phyloP scores from a whole-genome alignment of 2,329 filamentous ascomycete genomes.

The Trichoderma atrobrunneum region DNA sequence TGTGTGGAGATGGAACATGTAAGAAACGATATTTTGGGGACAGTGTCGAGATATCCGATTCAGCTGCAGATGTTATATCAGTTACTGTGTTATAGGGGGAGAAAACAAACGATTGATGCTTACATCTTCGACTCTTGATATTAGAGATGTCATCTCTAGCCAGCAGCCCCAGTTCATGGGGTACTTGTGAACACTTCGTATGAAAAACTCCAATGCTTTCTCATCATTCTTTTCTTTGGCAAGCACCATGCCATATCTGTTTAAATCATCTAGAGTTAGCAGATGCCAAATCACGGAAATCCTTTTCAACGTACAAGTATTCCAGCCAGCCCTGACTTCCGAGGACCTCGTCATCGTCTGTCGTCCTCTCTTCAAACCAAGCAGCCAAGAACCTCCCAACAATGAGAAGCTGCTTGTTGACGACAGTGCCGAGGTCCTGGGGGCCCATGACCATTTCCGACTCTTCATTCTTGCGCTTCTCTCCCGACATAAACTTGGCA shows the following conservation, averaged over 20 bases:
- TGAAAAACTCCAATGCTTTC: constrained; percentile 79
- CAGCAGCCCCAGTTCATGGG: constrained; percentile 98
- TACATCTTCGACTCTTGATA: constrained; percentile 79
- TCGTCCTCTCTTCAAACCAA: constrained; percentile 70
- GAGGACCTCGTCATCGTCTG: constrained; percentile 56
- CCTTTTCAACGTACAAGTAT: constrained; percentile 54
- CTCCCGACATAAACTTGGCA: constrained; percentile 86
- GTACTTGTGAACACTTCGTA: constrained; percentile 82
- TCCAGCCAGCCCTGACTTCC: constrained; percentile 90
- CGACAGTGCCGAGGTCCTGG: constrained; percentile 77
- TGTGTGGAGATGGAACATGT: constrained; percentile 89
- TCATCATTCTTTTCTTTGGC: constrained; percentile 88
- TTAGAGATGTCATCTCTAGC: constrained; percentile 82
- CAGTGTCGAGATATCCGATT: constrained; percentile 69
- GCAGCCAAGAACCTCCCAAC: constrained; percentile 74
- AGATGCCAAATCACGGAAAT: background rate
- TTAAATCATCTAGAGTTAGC: background rate
- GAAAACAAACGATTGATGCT: constrained; percentile 31
- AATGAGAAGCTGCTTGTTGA: constrained; percentile 79
- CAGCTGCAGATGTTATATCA: constrained; percentile 49
- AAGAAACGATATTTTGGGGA: constrained; percentile 86
- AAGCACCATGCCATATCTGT: constrained; percentile 80
- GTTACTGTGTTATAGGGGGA: constrained; percentile 20
- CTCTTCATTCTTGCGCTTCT: constrained; percentile 95
- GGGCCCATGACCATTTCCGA: constrained; percentile 96